These are phyloP conservation scores for Seiridium unicorne DNA, from an alignment of 2,329 filamentous ascomycete species.

Conservation along the genomic window DNA sequence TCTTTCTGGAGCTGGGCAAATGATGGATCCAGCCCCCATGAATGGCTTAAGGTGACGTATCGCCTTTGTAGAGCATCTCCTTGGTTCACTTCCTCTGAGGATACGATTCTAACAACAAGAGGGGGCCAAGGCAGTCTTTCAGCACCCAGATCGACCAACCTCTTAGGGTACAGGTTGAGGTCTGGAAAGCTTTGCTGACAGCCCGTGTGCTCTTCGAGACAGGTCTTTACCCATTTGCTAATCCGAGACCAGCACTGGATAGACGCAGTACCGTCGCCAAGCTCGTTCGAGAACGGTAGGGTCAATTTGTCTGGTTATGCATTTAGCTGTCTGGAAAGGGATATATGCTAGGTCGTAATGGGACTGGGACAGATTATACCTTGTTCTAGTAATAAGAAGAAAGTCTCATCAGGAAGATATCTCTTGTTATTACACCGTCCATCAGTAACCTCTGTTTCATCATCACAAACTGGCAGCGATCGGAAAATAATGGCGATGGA, in stretches of 20 bases:
- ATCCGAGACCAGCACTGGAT: neutral
- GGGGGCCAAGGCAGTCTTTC: neutral
- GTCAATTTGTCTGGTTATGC: neutral
- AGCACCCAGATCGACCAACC: neutral
- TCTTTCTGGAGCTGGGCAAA: neutral
- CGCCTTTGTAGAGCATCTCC: neutral
- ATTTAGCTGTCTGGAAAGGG: neutral
- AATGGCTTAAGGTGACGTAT: slow-evolving; percentile 5
- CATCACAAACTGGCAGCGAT: neutral
- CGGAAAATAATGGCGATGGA: neutral
- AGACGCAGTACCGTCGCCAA: neutral
- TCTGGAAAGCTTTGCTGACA: neutral
- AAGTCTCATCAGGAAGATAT: neutral
- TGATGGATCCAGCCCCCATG: neutral
- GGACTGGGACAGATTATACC: neutral
- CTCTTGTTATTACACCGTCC: no score
- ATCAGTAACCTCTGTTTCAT: neutral
- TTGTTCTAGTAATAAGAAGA: neutral
- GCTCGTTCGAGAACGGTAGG: neutral
- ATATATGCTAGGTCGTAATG: neutral
- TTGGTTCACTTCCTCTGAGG: neutral
- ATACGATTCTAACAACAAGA: neutral
- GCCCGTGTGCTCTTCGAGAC: neutral
- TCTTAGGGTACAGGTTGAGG: neutral
- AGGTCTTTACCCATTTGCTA: neutral